Evolutionary conservation across 768 basidiomycete species (phyloP), one percentile per base, ranked within the genome.

Genomic region (Boletus sp.): DNA sequence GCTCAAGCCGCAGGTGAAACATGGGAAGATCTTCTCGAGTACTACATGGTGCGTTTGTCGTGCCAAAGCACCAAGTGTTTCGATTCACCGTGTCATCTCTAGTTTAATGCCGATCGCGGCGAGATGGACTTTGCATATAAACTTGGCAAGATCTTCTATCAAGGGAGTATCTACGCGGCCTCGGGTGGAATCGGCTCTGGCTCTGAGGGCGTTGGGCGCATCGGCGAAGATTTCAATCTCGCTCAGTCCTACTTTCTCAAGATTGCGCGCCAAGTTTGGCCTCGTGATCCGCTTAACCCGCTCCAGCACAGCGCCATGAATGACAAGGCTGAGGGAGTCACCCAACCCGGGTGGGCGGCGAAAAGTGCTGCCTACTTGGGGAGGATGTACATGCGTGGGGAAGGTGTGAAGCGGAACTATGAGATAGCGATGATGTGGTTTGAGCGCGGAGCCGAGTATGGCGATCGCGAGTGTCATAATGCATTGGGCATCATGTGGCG

Each of bases 41-140:
- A 93, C 67, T 96, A 95, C 63, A 78, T 90, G 63, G 92, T 93
- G 60, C 30, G 79, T 70, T 30, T 45, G 37, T 37, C 14, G 42
- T 44, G 14, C 43, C 29, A 35, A 11, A 14, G 7, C 17, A 21
- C 15, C 32, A 0, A 29, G 13, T 19, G 3, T 15, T 23, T 37
- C 11, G 8, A 44, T 38, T 47, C 29, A 58, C 38, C n/a, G 40
- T 54, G 37, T 54, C 35, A 29, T 53, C 35, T 58, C 21, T 58
- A 96, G 88, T 99, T 96, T 72, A 97, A 98, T 47, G 92, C 96
- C 7, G 93, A 98, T 63, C 84, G 93, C 27, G 93, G 92, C 27
- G 91, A 94, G 61, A 83, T 83, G 47, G 85, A 88, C 58, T 96
- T 92, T 68, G 93, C 93, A 2, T 93, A 90, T 70, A 84, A 91